Percentiles rank a stretch among this genome's conserved stretches.
Conservation (phyloP, 768 basidiomycete genomes). For the Russula sp. region DNA sequence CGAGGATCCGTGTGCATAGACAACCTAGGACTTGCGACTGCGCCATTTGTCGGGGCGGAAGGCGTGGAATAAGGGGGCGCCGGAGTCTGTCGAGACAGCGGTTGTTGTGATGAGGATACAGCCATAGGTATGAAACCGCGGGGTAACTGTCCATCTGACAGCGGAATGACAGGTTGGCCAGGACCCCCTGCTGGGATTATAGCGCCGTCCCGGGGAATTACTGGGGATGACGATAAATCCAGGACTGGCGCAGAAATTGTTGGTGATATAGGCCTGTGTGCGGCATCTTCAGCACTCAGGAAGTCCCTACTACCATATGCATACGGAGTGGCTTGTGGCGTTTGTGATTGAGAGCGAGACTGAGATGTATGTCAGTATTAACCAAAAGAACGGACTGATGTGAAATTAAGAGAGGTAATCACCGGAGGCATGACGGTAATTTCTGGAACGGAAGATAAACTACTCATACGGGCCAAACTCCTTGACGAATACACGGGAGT, state of each 20-base stretch:
- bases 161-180: not conserved
- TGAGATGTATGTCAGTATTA: not conserved
- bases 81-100: not conserved
- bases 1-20: not conserved
- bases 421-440: constrained; percentile 17
- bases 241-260: constrained; percentile 5
- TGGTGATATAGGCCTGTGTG: constrained; percentile 4
- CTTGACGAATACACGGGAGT: constrained; percentile 13
- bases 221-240: not conserved
- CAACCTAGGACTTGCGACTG: not conserved
- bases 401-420: not conserved
- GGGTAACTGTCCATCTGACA: constrained; percentile 14
- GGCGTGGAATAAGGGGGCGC: not conserved
- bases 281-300: constrained; percentile 18
- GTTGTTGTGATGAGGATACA: constrained; percentile 9
- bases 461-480: constrained; percentile 11
- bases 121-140: constrained; percentile 16
- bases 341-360: constrained; percentile 21
- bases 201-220: not conserved
- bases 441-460: constrained; percentile 15
- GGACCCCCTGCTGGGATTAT: not conserved
- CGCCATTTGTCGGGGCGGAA: not conserved
- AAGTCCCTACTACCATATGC: not conserved
- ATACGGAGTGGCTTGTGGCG: constrained; percentile 17
- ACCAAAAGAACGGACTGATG: not conserved